phyloP scores from a whole-genome alignment of 345 rosid species.

The Hibiscus trionum region DNA sequence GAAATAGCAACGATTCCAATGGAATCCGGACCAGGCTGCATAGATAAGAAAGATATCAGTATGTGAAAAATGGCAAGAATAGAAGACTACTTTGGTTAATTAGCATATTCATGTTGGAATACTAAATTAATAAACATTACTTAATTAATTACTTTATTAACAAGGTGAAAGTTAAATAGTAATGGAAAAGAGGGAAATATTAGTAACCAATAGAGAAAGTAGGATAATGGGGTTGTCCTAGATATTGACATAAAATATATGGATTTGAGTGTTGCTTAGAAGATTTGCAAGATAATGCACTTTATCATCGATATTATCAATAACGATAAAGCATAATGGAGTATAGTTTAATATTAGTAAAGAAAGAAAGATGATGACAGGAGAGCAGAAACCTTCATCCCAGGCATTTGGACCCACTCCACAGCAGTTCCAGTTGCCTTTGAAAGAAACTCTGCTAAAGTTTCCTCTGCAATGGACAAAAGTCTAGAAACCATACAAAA shows the following conservation, averaged over 20 bases:
- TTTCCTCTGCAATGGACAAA: conserved; percentile 98
- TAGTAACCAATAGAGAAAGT: not conserved
- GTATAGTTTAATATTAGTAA: not conserved
- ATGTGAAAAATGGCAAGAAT: not conserved
- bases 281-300: conserved; percentile 18
- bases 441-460: conserved; percentile 97
- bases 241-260: conserved; percentile 3
- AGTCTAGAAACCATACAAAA: conserved; percentile 40
- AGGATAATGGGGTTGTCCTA: conserved; percentile 2
- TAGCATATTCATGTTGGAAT: not conserved
- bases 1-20: conserved; percentile 99
- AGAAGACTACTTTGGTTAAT: not conserved
- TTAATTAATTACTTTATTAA: too few relatives aligned
- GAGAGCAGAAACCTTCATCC: conserved; percentile 68
- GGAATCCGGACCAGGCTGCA: conserved; percentile 99
- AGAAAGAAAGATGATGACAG: conserved; percentile 4
- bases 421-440: conserved; percentile 99
- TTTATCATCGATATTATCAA: conserved; percentile 7
- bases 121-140: too few relatives aligned
- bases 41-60: not conserved
- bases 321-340: conserved; percentile 15
- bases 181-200: not conserved
- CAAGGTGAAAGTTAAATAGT: not conserved
- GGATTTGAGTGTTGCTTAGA: conserved; percentile 17
- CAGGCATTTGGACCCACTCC: conserved; percentile 99